Evolutionary conservation across 179 eudicot species (phyloP).

Genomic region (Silene noctiflora): DNA sequence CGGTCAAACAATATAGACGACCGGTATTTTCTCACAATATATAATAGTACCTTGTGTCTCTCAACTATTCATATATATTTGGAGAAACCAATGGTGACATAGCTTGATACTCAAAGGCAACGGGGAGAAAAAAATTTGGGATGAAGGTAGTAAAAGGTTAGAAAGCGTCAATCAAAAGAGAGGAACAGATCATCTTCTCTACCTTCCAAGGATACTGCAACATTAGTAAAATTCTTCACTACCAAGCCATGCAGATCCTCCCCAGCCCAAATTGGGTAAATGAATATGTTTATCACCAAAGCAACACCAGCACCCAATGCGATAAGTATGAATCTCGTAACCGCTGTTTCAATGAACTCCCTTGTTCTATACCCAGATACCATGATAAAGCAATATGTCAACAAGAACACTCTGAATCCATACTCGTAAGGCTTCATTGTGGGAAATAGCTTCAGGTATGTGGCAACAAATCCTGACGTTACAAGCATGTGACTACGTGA

Average conservation of each 20-base stretch:
- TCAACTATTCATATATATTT: too few species aligned
- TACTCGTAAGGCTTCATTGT: constrained; percentile 87
- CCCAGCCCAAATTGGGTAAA: constrained; percentile 98
- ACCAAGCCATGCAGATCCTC: constrained; percentile 87
- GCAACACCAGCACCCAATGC: constrained; percentile 79
- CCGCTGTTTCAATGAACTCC: constrained; percentile 67
- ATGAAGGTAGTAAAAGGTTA: background rate
- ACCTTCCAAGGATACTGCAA: constrained; percentile 95
- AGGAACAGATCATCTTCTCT: constrained; percentile 18
- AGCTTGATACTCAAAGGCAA: too few species aligned
- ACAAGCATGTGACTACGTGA: background rate
- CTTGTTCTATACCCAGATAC: constrained; percentile 74
- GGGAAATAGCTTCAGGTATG: constrained; percentile 71
- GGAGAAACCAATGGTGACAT: too few species aligned
- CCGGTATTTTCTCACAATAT: too few species aligned
- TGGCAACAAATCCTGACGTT: constrained; percentile 51
- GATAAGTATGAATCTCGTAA: constrained; percentile 70
- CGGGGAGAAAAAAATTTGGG: too few species aligned
- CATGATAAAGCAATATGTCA: constrained; percentile 81
- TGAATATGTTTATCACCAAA: constrained; percentile 62
- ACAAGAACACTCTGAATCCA: constrained; percentile 82
- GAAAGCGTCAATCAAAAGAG: background rate
- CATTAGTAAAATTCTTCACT: constrained; percentile 67
- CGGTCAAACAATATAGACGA: too few species aligned
- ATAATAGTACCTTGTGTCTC: too few species aligned